phyloP scores from a whole-genome alignment of 306 rosid species.

The Corylus americana region DNA sequence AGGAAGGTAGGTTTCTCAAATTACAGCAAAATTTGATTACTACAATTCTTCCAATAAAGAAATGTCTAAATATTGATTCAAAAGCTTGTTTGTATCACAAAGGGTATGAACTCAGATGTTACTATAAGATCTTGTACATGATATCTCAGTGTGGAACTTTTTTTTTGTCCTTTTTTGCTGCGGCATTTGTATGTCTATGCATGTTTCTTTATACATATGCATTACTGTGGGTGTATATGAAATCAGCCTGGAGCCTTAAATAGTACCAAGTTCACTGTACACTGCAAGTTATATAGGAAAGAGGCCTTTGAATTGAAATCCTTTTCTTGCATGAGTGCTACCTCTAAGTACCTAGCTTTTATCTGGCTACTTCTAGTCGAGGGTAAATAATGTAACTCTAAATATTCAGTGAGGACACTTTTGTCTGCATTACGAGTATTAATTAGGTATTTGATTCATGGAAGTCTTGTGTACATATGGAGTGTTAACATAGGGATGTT shows the following conservation, averaged over 20 bases:
- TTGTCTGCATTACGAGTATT: neutral
- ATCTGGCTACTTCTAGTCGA: neutral
- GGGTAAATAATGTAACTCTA: neutral
- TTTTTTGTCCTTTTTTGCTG: neutral
- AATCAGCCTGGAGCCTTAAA: neutral
- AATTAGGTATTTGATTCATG: neutral
- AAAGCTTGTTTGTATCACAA: neutral
- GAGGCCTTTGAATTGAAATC: slow-evolving; percentile 4
- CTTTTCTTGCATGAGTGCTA: neutral
- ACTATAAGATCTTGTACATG: neutral
- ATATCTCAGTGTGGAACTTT: neutral
- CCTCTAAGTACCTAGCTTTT: neutral
- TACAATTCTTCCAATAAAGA: neutral
- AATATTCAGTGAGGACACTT: neutral
- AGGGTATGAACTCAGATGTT: neutral
- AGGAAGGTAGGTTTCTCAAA: slow-evolving; percentile 40
- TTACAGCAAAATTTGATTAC: neutral
- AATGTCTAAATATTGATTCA: too few relatives aligned
- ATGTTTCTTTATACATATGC: neutral
- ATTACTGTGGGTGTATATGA: neutral
- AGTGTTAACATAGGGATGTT: neutral
- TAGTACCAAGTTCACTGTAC: neutral
- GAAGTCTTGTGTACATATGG: neutral
- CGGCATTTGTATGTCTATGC: neutral
- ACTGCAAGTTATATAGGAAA: neutral